Evolutionary conservation across 163 green algal species (phyloP), one percentile per base, ranked within the genome.

Genomic region (Scenedesmus sp.): DNA sequence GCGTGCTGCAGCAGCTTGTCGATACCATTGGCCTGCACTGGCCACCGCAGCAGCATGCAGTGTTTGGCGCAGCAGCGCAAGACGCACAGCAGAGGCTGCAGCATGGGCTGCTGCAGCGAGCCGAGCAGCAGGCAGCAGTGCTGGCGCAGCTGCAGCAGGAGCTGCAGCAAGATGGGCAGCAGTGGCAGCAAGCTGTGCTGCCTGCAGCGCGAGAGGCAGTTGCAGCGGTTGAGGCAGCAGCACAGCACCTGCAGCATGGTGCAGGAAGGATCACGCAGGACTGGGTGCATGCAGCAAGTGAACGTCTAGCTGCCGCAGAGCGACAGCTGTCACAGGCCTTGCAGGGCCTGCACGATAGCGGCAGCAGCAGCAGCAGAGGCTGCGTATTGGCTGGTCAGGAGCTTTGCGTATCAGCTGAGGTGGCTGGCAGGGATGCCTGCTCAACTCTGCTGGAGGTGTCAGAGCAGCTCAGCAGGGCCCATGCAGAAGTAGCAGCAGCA

Each of bases 141-240:
- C 54, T 87, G 54, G n/a, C 52, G 59, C 57, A 52, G 23, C 20
- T 77, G 83, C 83, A 88, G 83, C 59, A 77, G 83, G 57, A 88
- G 83, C 56, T 88, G 83, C 83, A 77, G 46, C 83, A 77, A 5
- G 55, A 87, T 4, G 57, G 67, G n/a, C 83, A 88, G 83, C n/a
- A 57, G n/a, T 77, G 23, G 83, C 57, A 88, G 20, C 57, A 88
- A n/a, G 57, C 20, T 16, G 57, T 77, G 59, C 20, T 76, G 8
- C 57, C 23, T 8, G 57, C 57, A 55, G 9, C 57, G 10, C 13
- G 3, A 55, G 57, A 64, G 34, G 57, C 23, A n/a, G 59, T 34
- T 0, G 82, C 20, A 73, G 82, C 82, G n/a, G 52, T 87, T 5
- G 18, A 87, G 4, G 82, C 23, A 2, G 82, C 82, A 55, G 52